Percentiles rank a stretch among this genome's conserved stretches.
phyloP scores from a whole-genome alignment of 208 protist species.

The Acanthamoeba lenticulata region DNA sequence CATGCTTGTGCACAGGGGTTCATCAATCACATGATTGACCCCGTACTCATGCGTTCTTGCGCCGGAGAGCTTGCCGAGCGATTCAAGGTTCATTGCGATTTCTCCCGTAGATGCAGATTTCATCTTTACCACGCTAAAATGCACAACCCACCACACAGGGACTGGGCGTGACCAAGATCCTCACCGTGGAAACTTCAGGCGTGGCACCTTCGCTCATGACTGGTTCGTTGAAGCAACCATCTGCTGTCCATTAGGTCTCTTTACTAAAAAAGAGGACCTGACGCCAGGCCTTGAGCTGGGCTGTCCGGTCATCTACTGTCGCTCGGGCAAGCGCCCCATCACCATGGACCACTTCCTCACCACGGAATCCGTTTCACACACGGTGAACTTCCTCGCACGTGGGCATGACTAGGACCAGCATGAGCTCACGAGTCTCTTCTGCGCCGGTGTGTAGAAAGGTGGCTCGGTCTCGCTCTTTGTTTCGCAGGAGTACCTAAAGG shows the following conservation, averaged over 20 bases:
- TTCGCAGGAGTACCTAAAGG: conserved; percentile 15
- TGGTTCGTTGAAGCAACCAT: neutral
- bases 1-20: neutral
- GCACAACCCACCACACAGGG: too few species aligned
- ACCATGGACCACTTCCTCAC: conserved; percentile 29
- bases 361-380: neutral
- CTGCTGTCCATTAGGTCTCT: neutral
- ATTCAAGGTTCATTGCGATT: neutral
- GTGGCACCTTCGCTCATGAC: neutral
- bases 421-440: neutral
- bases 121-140: too few species aligned
- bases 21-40: conserved; percentile 26
- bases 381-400: neutral
- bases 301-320: neutral
- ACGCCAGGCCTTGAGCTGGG: neutral
- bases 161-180: conserved; percentile 10
- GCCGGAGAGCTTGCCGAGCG: neutral
- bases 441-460: neutral
- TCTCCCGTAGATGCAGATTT: too few species aligned
- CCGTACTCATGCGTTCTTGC: neutral
- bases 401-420: neutral
- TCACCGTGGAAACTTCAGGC: neutral
- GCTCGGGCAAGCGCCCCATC: neutral
- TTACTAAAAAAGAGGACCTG: too few species aligned
- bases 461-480: neutral